Base-by-base conservation (phyloP, 2,329 filamentous ascomycete species). In the Dothiorella sarmentorum region DNA sequence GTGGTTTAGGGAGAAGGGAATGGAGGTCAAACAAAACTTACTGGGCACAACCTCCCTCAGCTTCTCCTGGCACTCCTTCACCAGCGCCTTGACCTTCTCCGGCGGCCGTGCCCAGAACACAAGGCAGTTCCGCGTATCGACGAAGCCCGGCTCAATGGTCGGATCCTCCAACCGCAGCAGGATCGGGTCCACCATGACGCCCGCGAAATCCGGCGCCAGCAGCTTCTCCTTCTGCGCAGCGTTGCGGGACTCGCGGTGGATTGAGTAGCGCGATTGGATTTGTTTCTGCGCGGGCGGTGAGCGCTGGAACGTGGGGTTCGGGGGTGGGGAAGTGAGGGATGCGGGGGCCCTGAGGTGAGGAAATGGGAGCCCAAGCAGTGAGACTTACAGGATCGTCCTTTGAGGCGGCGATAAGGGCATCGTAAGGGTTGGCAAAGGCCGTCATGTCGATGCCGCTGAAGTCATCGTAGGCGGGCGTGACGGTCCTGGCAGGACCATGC, bases 91-190 rank as follows among this genome's bases (percentile, higher is more conserved):
- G 17, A 97, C 79, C 64, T 87, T 84, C 44, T 83, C 75, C 0
- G 92, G 89, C 15, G 93, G 93, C 6, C 92, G 81, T 3, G 89
- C 90, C 91, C 91, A 97, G 68, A 97, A 86, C 0, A 91, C 89
- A 10, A 97, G 79, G 69, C 92, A 95, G 67, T 96, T 82, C 38
- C 93, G 80, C 40, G 84, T 82, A 69, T 97, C 93, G 53, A 79
- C 71, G 69, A 88, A 96, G 1, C 83, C 84, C 1, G 85, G 86
- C 62, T 90, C 81, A 33, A 87, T 75, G 1, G 80, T 73, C 1
- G 82, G 82, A 42, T 86, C 80, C 64, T 87, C 82, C 29, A 96
- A 76, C 58, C 86, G 86, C 51, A 86, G 76, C 1, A 97, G 80
- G 58, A 90, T 86, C 2, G 86, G 84, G 68, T 97, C 93, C 53